Conservation (phyloP, 805 yeast genomes). For the Teunomyces aglyptinius region DNA sequence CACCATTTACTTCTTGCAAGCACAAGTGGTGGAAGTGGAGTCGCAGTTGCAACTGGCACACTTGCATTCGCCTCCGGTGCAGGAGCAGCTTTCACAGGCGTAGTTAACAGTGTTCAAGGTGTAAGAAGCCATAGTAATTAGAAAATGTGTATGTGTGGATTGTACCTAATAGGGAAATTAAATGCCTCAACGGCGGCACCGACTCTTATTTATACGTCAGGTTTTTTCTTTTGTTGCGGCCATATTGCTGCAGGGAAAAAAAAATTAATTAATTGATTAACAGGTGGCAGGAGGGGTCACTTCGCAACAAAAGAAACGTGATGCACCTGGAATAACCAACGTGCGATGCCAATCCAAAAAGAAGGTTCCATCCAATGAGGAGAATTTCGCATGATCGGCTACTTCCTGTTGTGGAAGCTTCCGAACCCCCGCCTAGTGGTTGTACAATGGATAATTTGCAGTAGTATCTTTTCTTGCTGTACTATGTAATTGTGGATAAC, state of each 20-base stretch:
- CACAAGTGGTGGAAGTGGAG: not conserved
- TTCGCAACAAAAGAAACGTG: too few species aligned
- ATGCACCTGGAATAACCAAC: not conserved
- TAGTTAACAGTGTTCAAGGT: constrained; percentile 8
- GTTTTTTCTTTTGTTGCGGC: not conserved
- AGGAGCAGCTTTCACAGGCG: constrained; percentile 7
- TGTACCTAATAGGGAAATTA: not conserved
- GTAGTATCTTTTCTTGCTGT: too few species aligned
- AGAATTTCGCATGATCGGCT: not conserved
- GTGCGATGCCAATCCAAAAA: not conserved
- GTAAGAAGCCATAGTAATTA: constrained; percentile 4
- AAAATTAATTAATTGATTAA: not conserved
- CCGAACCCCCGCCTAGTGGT: not conserved
- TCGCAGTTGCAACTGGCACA: not conserved
- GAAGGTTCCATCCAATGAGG: not conserved
- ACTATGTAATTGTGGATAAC: not conserved
- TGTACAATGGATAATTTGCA: too few species aligned
- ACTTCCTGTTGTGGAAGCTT: not conserved
- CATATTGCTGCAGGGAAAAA: not conserved
- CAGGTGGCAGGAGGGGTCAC: too few species aligned
- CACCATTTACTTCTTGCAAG: constrained; percentile 1
- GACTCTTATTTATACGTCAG: not conserved
- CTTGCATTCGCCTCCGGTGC: constrained; percentile 8
- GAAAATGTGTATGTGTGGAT: not conserved
- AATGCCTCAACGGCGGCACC: not conserved